phyloP scores from a whole-genome alignment of 2,329 filamentous ascomycete genomes.

The Elsinoe perseae region DNA sequence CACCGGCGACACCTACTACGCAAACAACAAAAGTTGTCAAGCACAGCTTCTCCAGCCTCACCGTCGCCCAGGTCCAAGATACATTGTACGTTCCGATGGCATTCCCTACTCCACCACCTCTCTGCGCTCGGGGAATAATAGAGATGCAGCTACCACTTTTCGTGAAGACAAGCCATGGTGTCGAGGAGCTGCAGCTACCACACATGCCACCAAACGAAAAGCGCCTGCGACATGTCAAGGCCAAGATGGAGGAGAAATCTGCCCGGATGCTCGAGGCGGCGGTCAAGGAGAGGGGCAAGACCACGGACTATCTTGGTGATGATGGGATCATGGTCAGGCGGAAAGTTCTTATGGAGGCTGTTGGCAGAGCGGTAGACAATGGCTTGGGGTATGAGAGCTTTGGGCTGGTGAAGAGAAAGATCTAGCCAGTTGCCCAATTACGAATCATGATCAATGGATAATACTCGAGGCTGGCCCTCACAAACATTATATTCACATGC shows the following conservation, averaged over 20 bases:
- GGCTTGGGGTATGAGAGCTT: slow-evolving; percentile 7
- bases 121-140: not conserved
- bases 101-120: slow-evolving; percentile 1
- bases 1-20: not conserved
- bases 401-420: slow-evolving; percentile 1
- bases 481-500: not conserved
- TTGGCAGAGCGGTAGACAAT: not conserved
- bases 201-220: not conserved
- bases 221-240: not conserved
- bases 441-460: not conserved
- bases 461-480: not conserved
- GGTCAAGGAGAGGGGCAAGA: slow-evolving; percentile 3
- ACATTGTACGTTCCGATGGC: not conserved
- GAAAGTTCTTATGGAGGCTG: slow-evolving; percentile 8
- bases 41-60: not conserved
- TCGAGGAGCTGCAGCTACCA: slow-evolving; percentile 1
- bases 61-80: not conserved
- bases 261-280: slow-evolving; percentile 12
- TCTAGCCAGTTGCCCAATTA: not conserved
- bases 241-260: slow-evolving; percentile 10
- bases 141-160: not conserved
- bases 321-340: not conserved
- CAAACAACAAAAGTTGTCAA: not conserved
- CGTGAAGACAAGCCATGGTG: slow-evolving; percentile 12
- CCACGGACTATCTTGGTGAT: not conserved